These are phyloP conservation scores for Penicillium sp. DNA, from an alignment of 2,329 filamentous ascomycete genomes.

Conservation along the genomic window DNA sequence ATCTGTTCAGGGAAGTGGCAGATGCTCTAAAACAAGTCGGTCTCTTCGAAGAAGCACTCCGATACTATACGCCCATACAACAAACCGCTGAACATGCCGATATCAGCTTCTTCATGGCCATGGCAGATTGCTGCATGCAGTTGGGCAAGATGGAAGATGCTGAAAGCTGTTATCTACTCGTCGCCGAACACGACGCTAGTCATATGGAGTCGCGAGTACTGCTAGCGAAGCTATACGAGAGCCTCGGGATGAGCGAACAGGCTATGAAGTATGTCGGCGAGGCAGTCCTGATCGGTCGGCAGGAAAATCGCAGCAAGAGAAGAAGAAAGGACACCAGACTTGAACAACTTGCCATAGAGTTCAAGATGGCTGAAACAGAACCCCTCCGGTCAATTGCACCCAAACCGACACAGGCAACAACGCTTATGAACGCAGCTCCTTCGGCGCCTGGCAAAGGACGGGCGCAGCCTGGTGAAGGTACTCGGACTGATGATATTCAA, in stretches of 20 bases:
- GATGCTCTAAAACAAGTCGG: slow-evolving; percentile 48
- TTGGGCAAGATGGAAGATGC: slow-evolving; percentile 58
- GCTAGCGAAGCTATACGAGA: slow-evolving; percentile 77
- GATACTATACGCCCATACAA: slow-evolving; percentile 50
- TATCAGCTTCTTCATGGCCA: slow-evolving; percentile 43
- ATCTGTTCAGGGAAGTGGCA: slow-evolving; percentile 67
- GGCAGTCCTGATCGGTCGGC: slow-evolving; percentile 56
- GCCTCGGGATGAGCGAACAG: slow-evolving; percentile 61
- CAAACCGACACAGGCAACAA: slow-evolving; percentile 7
- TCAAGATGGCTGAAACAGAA: slow-evolving; percentile 21
- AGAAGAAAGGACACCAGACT: slow-evolving; percentile 32
- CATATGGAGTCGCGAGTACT: slow-evolving; percentile 69
- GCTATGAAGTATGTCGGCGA: slow-evolving; percentile 70
- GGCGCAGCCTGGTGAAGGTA: slow-evolving; percentile 26
- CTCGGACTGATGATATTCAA: slow-evolving; percentile 36
- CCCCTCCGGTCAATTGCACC: slow-evolving; percentile 17
- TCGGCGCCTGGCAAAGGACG: slow-evolving; percentile 13
- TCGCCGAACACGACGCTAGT: slow-evolving; percentile 62
- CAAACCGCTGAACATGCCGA: slow-evolving; percentile 42
- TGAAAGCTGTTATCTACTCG: slow-evolving; percentile 65
- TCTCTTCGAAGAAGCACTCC: slow-evolving; percentile 48
- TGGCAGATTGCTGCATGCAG: slow-evolving; percentile 57
- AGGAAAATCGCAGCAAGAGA: slow-evolving; percentile 27
- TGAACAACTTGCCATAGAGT: slow-evolving; percentile 36
- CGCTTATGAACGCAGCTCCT: slow-evolving; percentile 13